Evolutionary conservation across 169 alveolate species (phyloP).

Genomic region (Cryptosporidium xiaoi): DNA sequence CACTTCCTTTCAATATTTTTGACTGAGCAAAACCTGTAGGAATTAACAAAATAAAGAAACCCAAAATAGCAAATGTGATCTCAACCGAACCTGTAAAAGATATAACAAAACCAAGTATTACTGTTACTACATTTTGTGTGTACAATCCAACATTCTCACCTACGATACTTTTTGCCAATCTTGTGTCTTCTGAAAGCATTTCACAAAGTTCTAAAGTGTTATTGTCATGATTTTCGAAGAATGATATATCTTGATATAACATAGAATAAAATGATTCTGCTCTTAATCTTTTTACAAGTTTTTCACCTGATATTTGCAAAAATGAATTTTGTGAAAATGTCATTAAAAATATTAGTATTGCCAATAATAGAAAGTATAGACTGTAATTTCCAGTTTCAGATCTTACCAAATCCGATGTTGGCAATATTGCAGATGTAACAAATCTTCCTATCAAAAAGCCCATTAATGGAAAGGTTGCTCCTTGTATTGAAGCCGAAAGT

Average conservation of each 20-base stretch:
- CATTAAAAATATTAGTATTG: constrained; percentile 28
- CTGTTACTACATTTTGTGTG: constrained; percentile 57
- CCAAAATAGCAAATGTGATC: constrained; percentile 22
- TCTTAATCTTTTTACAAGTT: constrained; percentile 49
- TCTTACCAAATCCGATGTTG: constrained; percentile 51
- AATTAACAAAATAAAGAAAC: constrained; percentile 33
- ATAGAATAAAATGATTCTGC: constrained; percentile 64
- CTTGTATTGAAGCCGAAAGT: constrained; percentile 46
- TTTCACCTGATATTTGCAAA: constrained; percentile 59
- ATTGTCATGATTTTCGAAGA: constrained; percentile 16
- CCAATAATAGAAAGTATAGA: constrained; percentile 40
- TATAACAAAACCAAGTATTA: constrained; percentile 44
- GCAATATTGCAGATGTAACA: constrained; percentile 46
- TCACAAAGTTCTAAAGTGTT: constrained; percentile 40
- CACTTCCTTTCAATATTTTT: constrained; percentile 30
- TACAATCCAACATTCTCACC: constrained; percentile 67
- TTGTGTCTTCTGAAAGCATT: constrained; percentile 54
- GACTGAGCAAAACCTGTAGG: constrained; percentile 68
- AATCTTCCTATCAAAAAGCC: constrained; percentile 44
- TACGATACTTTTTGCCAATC: constrained; percentile 46
- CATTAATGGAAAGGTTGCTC: constrained; percentile 66
- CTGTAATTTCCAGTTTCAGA: constrained; percentile 51
- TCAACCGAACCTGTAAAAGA: constrained; percentile 54
- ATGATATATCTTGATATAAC: constrained; percentile 42
- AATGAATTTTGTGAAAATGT: constrained; percentile 58